Evolutionary conservation across 352 stramenopile genomes (phyloP).

Genomic region (Globisporangium perplexum): DNA sequence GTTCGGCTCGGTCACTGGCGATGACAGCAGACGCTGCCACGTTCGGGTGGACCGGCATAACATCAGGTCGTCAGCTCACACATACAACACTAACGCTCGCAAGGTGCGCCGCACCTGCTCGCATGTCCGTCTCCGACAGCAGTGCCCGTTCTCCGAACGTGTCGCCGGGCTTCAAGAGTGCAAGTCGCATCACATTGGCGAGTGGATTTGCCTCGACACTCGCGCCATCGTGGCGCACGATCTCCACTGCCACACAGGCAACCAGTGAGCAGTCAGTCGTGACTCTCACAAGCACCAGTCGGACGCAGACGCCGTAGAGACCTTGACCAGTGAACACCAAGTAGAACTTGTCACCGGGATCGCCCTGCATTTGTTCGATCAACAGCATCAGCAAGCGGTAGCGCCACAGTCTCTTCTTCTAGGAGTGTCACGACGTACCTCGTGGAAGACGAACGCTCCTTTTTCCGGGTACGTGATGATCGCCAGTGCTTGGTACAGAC

Average conservation of each 20-base stretch:
- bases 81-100: not conserved
- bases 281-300: not conserved
- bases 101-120: constrained; percentile 33
- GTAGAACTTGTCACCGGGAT: constrained; percentile 74
- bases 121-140: constrained; percentile 49
- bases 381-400: not conserved
- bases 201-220: constrained; percentile 1
- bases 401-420: not conserved
- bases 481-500: constrained; percentile 72
- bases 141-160: constrained; percentile 76
- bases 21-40: constrained; percentile 48
- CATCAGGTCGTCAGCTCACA: not conserved
- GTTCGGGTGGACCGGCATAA: no score
- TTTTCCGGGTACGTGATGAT: constrained; percentile 37
- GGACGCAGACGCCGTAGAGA: constrained; percentile 11
- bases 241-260: constrained; percentile 34
- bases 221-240: constrained; percentile 29
- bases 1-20: constrained; percentile 37
- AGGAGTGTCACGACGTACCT: constrained; percentile 18
- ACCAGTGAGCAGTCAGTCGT: not conserved
- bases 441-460: constrained; percentile 49
- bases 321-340: constrained; percentile 71
- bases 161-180: constrained; percentile 45
- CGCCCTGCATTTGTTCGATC: constrained; percentile 33
- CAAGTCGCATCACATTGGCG: constrained; percentile 27